Base-by-base conservation (phyloP, 805 yeast genomes). In the Cyberlindnera mycetangii region DNA sequence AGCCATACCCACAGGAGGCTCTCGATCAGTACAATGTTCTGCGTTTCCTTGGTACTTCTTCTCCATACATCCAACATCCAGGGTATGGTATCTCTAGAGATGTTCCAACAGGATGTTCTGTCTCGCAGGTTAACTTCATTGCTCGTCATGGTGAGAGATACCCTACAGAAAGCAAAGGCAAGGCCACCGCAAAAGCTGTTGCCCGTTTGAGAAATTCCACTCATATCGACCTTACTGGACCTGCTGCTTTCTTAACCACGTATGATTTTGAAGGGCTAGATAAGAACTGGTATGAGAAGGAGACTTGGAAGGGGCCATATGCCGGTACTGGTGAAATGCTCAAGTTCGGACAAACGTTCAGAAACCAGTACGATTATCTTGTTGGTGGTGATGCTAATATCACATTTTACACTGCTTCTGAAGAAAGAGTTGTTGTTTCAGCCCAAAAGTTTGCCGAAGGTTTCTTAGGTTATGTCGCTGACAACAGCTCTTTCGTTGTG, bases 81-180 rank as follows among this genome's bases (percentile, higher is more conserved):
- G 81, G 83, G 0, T 70, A 55, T 47, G 85, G 85, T 14, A 72
- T 80, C 37, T 66, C 70, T 37, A 67, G 76, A 33, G 78, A 74
- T 17, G 62, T 74, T 2, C 86, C 86, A 14, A 59, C 53, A 1
- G 70, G 69, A 28, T 78, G 83, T 58, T 52, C 61, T 0, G 67
- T 78, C 37, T 78, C 76, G 48, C 84, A 79, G 56, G 83, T 77
- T 8, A 75, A 74, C 51, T 56, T 74, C 51, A 52, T 74, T 30
- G 65, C 70, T 45, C 71, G 85, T 51, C 85, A 80, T 49, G 85
- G 84, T 14, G 85, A 78, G 56, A 67, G 85, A 41, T 79, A 66
- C 57, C 81, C 77, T 12, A 65, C 67, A 10, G 21, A 18, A 8
- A 24, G 46, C 25, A 48, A 37, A 22, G 63, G 62, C n/a, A 24